phyloP scores from a whole-genome alignment of 352 stramenopile genomes.

The Globisporangium alternatum region DNA sequence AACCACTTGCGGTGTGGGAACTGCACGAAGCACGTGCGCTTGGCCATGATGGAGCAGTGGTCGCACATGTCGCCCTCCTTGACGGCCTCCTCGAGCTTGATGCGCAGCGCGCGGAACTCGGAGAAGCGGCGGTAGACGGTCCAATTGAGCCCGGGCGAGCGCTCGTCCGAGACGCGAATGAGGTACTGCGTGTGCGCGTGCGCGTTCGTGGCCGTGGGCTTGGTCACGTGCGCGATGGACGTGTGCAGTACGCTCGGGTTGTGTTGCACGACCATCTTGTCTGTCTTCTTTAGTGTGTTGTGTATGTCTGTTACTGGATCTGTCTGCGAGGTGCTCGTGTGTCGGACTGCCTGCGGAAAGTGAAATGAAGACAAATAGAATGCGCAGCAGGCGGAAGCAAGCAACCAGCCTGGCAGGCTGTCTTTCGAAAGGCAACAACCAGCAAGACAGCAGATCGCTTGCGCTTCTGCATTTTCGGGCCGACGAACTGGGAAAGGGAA shows the following conservation, averaged over 20 bases:
- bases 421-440: slow-evolving; percentile 1
- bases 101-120: slow-evolving; percentile 76
- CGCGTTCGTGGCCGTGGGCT: slow-evolving; percentile 46
- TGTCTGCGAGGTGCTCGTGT: neutral
- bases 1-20: slow-evolving; percentile 79
- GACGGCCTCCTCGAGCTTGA: slow-evolving; percentile 57
- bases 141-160: slow-evolving; percentile 65
- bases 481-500: neutral
- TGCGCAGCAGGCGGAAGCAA: neutral
- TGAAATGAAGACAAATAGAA: slow-evolving; percentile 11
- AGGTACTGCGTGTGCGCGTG: slow-evolving; percentile 84
- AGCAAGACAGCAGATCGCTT: neutral
- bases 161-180: slow-evolving; percentile 82
- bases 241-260: slow-evolving; percentile 64
- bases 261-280: slow-evolving; percentile 23
- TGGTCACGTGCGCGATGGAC: slow-evolving; percentile 76
- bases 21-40: slow-evolving; percentile 77
- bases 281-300: neutral
- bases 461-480: neutral
- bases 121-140: slow-evolving; percentile 84
- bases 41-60: slow-evolving; percentile 76
- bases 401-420: neutral
- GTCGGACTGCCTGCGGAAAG: slow-evolving; percentile 1
- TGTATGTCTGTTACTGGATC: neutral
- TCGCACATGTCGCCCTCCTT: slow-evolving; percentile 70